Conservation (phyloP, 1,139 yeast genomes). For the Geotrichum klebahnii region DNA sequence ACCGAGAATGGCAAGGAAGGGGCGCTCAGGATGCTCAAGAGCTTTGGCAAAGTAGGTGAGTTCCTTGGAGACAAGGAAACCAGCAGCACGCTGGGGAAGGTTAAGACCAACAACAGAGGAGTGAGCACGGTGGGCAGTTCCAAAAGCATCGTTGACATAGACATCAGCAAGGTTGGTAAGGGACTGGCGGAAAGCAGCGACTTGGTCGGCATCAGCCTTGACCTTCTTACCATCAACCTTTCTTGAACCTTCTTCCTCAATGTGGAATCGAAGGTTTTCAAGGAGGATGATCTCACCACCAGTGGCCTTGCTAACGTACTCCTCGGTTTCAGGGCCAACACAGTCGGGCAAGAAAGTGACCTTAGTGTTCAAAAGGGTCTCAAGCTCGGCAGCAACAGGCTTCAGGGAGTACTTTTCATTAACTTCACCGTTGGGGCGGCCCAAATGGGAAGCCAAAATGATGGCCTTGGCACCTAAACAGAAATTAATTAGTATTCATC, state of each 20-base stretch:
- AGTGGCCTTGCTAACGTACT: conserved; percentile 63
- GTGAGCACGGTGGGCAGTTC: conserved; percentile 99
- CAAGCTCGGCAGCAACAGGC: conserved; percentile 86
- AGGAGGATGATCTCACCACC: conserved; percentile 74
- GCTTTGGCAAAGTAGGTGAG: conserved; percentile 95
- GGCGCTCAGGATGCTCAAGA: conserved; percentile 92
- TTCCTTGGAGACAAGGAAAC: conserved; percentile 96
- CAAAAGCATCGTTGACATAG: conserved; percentile 94
- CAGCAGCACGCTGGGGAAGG: conserved; percentile 90
- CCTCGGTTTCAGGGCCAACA: conserved; percentile 83
- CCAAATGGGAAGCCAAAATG: conserved; percentile 90
- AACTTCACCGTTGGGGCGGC: conserved; percentile 93
- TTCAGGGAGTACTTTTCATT: conserved; percentile 79
- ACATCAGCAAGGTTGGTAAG: conserved; percentile 90
- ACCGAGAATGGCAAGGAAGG: conserved; percentile 94
- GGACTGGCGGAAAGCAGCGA: conserved; percentile 77
- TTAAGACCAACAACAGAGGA: conserved; percentile 96
- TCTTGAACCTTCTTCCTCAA: conserved; percentile 91
- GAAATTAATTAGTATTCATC: conserved; percentile 1
- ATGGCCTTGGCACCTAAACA: conserved; percentile 70
- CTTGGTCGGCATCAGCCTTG: conserved; percentile 81
- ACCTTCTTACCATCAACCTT: conserved; percentile 84
- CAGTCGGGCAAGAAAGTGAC: conserved; percentile 80
- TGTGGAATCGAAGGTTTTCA: conserved; percentile 95
- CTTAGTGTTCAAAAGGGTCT: conserved; percentile 60